phyloP scores from a whole-genome alignment of 2,329 filamentous ascomycete genomes.

The Fusarium concolor region DNA sequence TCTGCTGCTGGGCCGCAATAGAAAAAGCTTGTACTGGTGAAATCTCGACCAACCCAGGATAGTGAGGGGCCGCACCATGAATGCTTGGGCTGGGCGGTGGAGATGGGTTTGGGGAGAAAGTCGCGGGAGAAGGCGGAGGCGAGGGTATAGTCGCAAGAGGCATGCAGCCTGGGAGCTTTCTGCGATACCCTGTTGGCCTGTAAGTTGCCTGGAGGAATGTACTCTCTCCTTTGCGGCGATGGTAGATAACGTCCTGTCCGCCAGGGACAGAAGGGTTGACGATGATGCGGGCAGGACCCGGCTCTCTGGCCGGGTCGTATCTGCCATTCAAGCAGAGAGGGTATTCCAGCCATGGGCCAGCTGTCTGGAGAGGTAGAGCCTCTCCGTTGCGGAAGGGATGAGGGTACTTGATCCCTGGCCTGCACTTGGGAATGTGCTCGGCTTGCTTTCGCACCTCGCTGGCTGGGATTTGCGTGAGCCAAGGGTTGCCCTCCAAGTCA shows the following conservation, averaged over 20 bases:
- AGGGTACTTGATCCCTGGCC: neutral
- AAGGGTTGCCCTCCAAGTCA: neutral
- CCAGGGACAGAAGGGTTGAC: conserved; percentile 5
- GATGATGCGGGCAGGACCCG: conserved; percentile 10
- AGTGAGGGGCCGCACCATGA: neutral
- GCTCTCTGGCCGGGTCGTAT: neutral
- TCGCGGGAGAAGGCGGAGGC: neutral
- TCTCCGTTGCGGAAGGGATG: neutral
- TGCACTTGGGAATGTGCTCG: neutral
- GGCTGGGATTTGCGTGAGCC: neutral
- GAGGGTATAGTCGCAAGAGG: neutral
- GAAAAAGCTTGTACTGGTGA: neutral
- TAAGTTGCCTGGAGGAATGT: conserved; percentile 3
- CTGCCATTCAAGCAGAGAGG: neutral
- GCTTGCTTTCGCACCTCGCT: conserved; percentile 7
- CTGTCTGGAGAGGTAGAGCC: neutral
- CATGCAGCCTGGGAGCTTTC: neutral
- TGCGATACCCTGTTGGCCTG: neutral
- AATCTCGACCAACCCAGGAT: neutral
- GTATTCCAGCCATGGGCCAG: conserved; percentile 9
- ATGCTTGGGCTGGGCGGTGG: neutral
- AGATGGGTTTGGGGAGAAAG: neutral
- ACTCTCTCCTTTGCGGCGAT: neutral
- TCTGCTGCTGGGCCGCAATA: neutral
- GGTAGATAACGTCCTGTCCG: conserved; percentile 16